A percentile compares a stretch with the other conserved stretches of the same genome.
Evolutionary conservation across 495 filamentous ascomycete genomes (phyloP).

Genomic region (Talaromyces adpressus): DNA sequence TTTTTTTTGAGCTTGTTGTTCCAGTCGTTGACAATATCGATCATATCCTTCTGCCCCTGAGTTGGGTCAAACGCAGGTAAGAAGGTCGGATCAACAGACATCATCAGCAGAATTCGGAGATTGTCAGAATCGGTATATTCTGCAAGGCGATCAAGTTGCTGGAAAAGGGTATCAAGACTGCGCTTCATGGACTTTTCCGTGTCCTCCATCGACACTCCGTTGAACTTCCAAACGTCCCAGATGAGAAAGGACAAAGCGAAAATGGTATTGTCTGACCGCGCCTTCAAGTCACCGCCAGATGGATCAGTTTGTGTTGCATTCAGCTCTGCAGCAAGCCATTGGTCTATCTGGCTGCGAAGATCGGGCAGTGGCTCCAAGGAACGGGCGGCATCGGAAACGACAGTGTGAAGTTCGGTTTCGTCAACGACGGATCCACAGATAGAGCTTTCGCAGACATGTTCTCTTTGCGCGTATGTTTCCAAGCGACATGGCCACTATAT

Average conservation of each 20-base stretch:
- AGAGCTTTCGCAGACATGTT: constrained; percentile 4
- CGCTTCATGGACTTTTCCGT: constrained; percentile 32
- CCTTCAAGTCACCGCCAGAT: constrained; percentile 11
- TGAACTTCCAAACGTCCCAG: constrained; percentile 45
- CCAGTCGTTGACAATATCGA: constrained; percentile 37
- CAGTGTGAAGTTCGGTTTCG: constrained; percentile 20
- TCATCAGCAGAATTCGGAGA: constrained; percentile 40
- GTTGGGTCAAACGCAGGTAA: constrained; percentile 33
- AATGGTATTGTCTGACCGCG: constrained; percentile 26
- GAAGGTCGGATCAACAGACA: constrained; percentile 45
- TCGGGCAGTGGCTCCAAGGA: constrained; percentile 22
- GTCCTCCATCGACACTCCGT: constrained; percentile 23
- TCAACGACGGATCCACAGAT: constrained; percentile 35
- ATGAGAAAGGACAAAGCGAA: constrained; percentile 42
- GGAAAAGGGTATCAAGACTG: constrained; percentile 37
- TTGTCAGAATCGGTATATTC: constrained; percentile 29
- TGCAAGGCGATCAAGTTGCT: constrained; percentile 32
- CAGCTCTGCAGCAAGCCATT: constrained; percentile 33
- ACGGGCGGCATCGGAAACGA: not conserved
- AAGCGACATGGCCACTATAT: constrained; percentile 8
- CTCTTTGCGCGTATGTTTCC: constrained; percentile 1
- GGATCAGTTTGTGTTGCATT: constrained; percentile 14
- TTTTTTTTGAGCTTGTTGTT: constrained; percentile 35
- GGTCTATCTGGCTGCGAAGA: constrained; percentile 33
- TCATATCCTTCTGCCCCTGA: constrained; percentile 33